Evolutionary conservation across 176 grass and related monocot genomes (phyloP).

Genomic region (Saccharum officinarum): DNA sequence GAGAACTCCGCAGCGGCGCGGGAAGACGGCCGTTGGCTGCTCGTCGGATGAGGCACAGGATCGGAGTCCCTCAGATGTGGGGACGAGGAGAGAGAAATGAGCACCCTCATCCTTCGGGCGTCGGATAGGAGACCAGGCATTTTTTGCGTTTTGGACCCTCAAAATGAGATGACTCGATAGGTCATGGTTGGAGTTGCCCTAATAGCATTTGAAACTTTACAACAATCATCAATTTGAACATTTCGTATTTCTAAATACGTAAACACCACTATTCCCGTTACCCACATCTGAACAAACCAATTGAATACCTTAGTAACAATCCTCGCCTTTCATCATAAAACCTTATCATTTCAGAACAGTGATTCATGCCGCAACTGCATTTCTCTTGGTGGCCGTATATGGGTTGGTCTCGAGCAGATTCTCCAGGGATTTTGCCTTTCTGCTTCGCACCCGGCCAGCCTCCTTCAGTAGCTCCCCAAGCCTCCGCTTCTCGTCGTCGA

Average conservation of each 20-base stretch:
- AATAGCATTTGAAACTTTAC: conserved; percentile 49
- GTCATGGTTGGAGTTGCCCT: neutral
- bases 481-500: conserved; percentile 89
- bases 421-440: conserved; percentile 76
- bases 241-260: conserved; percentile 33
- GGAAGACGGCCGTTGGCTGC: no score
- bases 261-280: conserved; percentile 33
- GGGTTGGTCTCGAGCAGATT: conserved; percentile 81
- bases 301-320: conserved; percentile 36
- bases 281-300: conserved; percentile 37
- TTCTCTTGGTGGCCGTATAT: conserved; percentile 45
- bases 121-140: no score
- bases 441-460: conserved; percentile 84
- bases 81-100: no score
- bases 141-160: no score
- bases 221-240: conserved; percentile 48
- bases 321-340: neutral
- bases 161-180: no score
- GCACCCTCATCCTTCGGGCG: no score
- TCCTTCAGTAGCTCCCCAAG: conserved; percentile 82
- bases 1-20: no score
- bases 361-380: conserved; percentile 45
- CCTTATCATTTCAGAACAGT: neutral
- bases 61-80: no score
- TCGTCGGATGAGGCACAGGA: no score